A percentile compares a stretch with the other conserved stretches of the same genome.
phyloP scores from a whole-genome alignment of 192 early-diverging fungal genomes.

The Dissophora globulifera region DNA sequence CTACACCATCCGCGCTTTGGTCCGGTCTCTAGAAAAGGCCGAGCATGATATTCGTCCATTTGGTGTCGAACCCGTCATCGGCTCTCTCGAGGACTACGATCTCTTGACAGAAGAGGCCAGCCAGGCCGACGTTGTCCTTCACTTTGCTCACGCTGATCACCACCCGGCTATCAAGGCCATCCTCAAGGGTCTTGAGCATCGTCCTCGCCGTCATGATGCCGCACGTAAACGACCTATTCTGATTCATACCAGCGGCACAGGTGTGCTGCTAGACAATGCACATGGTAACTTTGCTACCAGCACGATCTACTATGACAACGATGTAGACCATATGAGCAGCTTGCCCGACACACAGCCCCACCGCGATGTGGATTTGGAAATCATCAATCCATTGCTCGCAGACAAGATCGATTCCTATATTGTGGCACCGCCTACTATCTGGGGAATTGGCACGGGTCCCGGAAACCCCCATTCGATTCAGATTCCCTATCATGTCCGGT shows the following conservation, averaged over 20 bases:
- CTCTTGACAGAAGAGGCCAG: slow-evolving; percentile 14
- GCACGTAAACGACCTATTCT: slow-evolving; percentile 29
- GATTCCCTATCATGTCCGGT: slow-evolving; percentile 13
- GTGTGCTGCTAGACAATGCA: slow-evolving; percentile 28
- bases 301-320: slow-evolving; percentile 31
- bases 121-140: slow-evolving; percentile 39
- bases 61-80: too few relatives aligned
- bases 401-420: slow-evolving; percentile 44
- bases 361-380: slow-evolving; percentile 31
- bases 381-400: slow-evolving; percentile 5
- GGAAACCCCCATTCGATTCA: slow-evolving; percentile 41
- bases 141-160: slow-evolving; percentile 41
- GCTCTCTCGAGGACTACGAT: slow-evolving; percentile 17
- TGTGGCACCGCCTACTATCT: slow-evolving; percentile 40
- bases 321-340: slow-evolving; percentile 6
- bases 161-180: slow-evolving; percentile 22
- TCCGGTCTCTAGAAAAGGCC: too few relatives aligned
- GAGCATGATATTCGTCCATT: too few relatives aligned
- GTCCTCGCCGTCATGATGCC: not conserved
- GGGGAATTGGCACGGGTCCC: slow-evolving; percentile 31
- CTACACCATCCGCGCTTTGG: too few relatives aligned
- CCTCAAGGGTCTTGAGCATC: slow-evolving; percentile 27
- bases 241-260: slow-evolving; percentile 46
- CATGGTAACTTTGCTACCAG: slow-evolving; percentile 4
- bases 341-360: slow-evolving; percentile 16